These are phyloP conservation scores for Fermentozyma sake DNA, from an alignment of 1,139 yeast genomes.

Conservation along the genomic window DNA sequence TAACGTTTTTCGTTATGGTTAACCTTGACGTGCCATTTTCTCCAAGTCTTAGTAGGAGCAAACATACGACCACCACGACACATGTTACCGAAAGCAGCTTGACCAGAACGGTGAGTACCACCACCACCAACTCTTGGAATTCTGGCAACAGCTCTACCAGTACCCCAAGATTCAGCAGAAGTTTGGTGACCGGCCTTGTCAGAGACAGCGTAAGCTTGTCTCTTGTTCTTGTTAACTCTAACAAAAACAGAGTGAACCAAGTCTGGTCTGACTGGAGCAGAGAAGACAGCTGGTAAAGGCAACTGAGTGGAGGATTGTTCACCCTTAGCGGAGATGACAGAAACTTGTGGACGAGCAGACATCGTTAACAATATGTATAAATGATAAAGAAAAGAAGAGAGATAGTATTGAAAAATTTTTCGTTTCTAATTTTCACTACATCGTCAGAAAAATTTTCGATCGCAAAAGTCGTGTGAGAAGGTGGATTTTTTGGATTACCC, in stretches of 20 bases:
- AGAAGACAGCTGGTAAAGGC: constrained; percentile 97
- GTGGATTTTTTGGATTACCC: constrained; percentile 3
- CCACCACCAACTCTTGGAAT: constrained; percentile 99
- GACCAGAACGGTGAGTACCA: constrained; percentile 99
- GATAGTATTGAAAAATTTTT: constrained; percentile 14
- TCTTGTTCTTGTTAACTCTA: constrained; percentile 99
- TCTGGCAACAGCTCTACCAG: constrained; percentile 99
- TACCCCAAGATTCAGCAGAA: constrained; percentile 99
- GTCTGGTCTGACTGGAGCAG: constrained; percentile 99
- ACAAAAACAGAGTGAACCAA: constrained; percentile 98
- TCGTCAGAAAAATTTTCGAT: constrained; percentile 2
- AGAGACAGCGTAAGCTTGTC: constrained; percentile 99
- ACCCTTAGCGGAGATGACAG: constrained; percentile 88
- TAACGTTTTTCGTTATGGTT: constrained; percentile 99
- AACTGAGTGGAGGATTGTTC: constrained; percentile 79
- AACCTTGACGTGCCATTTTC: constrained; percentile 99
- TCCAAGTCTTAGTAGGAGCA: constrained; percentile 99
- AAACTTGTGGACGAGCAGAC: constrained; percentile 94
- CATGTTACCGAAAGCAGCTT: constrained; percentile 99
- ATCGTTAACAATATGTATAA: constrained; percentile 31
- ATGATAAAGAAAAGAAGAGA: constrained; percentile 22
- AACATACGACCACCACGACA: constrained; percentile 99
- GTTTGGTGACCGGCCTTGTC: constrained; percentile 99
- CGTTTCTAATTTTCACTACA: too few relatives aligned
- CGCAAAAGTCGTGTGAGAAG: constrained; percentile 5